A percentile compares a stretch with the other conserved stretches of the same genome.
phyloP scores from a whole-genome alignment of 371 early-diverging fungal genomes.

The Rhizomucor pusillus region DNA sequence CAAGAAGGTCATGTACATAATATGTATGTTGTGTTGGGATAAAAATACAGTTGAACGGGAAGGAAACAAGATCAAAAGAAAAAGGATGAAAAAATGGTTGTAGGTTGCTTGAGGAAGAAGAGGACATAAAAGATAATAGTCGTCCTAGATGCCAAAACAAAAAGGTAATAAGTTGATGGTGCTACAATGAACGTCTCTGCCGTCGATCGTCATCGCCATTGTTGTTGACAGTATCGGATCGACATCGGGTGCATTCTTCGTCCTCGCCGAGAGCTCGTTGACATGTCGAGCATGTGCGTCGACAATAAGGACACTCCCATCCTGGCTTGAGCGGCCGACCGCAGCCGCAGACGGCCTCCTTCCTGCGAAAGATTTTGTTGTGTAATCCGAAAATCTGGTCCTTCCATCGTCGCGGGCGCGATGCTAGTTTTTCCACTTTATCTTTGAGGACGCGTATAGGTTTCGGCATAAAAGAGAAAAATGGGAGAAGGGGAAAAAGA shows the following conservation, averaged over 20 bases:
- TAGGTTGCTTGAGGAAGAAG: too few relatives aligned
- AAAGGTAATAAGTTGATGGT: not conserved
- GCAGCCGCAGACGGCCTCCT: constrained; percentile 14
- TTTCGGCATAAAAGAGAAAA: not conserved
- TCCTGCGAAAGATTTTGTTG: constrained; percentile 3
- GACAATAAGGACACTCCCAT: constrained; percentile 17
- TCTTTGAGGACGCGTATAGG: too few relatives aligned
- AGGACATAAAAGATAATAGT: too few relatives aligned
- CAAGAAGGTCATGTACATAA: constrained; percentile 3
- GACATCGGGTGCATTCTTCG: constrained; percentile 17
- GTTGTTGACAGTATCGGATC: constrained; percentile 5
- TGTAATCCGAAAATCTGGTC: constrained; percentile 14
- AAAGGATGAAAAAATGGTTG: too few relatives aligned
- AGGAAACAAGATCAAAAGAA: too few relatives aligned
- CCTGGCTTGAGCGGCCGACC: constrained; percentile 19
- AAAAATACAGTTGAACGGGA: not conserved
- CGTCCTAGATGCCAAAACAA: not conserved
- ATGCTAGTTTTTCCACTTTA: too few relatives aligned
- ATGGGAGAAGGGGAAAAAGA: not conserved
- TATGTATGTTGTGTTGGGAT: constrained; percentile 3
- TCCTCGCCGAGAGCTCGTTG: constrained; percentile 18
- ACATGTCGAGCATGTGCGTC: constrained; percentile 15
- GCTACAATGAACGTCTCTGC: too few relatives aligned
- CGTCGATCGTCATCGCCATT: too few relatives aligned
- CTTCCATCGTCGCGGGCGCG: not conserved